phyloP scores from a whole-genome alignment of 208 protist species.

The Crithidia acanthocephali region DNA sequence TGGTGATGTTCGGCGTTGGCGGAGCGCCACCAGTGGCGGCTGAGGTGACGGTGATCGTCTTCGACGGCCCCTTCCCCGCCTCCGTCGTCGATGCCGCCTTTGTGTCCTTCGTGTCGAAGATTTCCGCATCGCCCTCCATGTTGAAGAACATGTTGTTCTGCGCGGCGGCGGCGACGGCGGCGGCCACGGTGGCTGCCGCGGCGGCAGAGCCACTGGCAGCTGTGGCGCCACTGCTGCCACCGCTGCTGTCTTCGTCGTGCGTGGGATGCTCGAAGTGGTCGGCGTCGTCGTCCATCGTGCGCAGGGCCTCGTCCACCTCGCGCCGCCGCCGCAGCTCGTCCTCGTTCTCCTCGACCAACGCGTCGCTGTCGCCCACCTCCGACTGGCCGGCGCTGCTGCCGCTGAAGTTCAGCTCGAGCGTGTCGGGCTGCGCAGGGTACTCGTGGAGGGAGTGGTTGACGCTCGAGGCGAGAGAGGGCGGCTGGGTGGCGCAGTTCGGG shows the following conservation, averaged over 20 bases:
- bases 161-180: slow-evolving; percentile 6
- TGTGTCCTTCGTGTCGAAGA: slow-evolving; percentile 5
- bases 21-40: neutral
- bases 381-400: slow-evolving; percentile 36
- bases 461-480: slow-evolving; percentile 31
- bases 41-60: neutral
- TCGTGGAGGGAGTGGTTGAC: slow-evolving; percentile 17
- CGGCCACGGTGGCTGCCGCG: neutral
- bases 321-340: slow-evolving; percentile 23
- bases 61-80: neutral
- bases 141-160: slow-evolving; percentile 19
- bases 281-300: slow-evolving; percentile 26
- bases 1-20: slow-evolving; percentile 28
- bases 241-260: neutral
- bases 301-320: slow-evolving; percentile 21
- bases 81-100: neutral
- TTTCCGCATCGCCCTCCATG: slow-evolving; percentile 15
- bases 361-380: slow-evolving; percentile 31
- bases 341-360: slow-evolving; percentile 20
- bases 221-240: neutral
- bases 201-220: neutral
- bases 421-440: slow-evolving; percentile 10
- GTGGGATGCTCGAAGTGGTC: neutral
- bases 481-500: slow-evolving; percentile 20
- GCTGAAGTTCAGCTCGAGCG: slow-evolving; percentile 26